A percentile compares a stretch with the other conserved stretches of the same genome.
phyloP scores from a whole-genome alignment of 2,329 filamentous ascomycete species.

The Dissoconium aciculare region DNA sequence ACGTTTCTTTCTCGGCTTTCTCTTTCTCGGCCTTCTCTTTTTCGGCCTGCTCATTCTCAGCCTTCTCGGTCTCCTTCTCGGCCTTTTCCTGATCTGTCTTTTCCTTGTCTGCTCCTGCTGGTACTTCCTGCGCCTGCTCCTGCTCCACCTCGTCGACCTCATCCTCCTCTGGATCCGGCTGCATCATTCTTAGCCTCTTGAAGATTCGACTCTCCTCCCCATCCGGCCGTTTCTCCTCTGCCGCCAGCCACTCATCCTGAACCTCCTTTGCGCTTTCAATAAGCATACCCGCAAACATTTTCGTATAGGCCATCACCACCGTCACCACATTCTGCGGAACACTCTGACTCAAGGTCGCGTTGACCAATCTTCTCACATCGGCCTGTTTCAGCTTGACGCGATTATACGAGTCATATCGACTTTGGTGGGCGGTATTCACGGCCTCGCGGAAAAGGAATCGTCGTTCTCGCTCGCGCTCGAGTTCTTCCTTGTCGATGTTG shows the following conservation, averaged over 20 bases:
- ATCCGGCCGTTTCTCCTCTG: slow-evolving; percentile 35
- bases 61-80: slow-evolving; percentile 17
- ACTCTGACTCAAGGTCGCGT: slow-evolving; percentile 66
- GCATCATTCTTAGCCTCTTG: slow-evolving; percentile 14
- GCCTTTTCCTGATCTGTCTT: slow-evolving; percentile 11
- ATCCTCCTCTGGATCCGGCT: slow-evolving; percentile 6
- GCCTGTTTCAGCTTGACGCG: slow-evolving; percentile 53
- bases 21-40: slow-evolving; percentile 6
- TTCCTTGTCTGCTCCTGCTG: slow-evolving; percentile 7
- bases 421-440: slow-evolving; percentile 52
- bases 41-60: slow-evolving; percentile 19
- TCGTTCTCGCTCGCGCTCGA: slow-evolving; percentile 13
- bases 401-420: slow-evolving; percentile 56
- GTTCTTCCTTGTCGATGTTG: slow-evolving; percentile 10
- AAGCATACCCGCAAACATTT: slow-evolving; percentile 62
- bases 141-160: slow-evolving; percentile 20
- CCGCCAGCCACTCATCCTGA: slow-evolving; percentile 54
- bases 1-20: background rate
- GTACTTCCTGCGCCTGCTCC: slow-evolving; percentile 16
- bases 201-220: slow-evolving; percentile 34
- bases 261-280: slow-evolving; percentile 57
- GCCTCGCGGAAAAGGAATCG: slow-evolving; percentile 15
- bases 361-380: slow-evolving; percentile 60
- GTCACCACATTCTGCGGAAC: slow-evolving; percentile 59
- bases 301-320: slow-evolving; percentile 61